Evolutionary conservation across 768 basidiomycete species (phyloP).

Genomic region (Boletus coccyginus): DNA sequence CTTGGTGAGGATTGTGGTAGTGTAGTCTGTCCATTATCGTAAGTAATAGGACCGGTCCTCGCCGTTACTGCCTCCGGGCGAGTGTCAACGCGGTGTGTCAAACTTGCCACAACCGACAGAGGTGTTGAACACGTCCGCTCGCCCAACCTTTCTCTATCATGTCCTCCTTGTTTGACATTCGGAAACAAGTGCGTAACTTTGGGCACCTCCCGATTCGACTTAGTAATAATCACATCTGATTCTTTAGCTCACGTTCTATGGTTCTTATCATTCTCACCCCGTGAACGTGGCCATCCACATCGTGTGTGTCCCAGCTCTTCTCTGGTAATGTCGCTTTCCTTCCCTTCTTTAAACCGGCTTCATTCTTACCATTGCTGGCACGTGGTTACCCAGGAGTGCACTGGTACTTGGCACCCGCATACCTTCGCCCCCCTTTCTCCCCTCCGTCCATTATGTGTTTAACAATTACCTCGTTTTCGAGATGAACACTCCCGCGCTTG

Average conservation of each 20-base stretch:
- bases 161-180: constrained; percentile 57
- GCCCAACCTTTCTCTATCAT: constrained; percentile 17
- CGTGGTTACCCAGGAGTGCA: constrained; percentile 48
- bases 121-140: not conserved
- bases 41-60: not conserved
- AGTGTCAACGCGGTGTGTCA: too few relatives aligned
- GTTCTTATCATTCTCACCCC: constrained; percentile 84
- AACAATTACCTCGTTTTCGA: constrained; percentile 69
- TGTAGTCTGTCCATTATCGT: too few relatives aligned
- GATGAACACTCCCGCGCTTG: constrained; percentile 61
- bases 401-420: constrained; percentile 51
- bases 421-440: constrained; percentile 54
- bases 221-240: not conserved
- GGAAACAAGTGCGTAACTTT: constrained; percentile 56
- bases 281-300: constrained; percentile 85
- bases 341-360: constrained; percentile 7
- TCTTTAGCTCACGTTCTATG: constrained; percentile 83
- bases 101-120: too few relatives aligned
- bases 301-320: constrained; percentile 76
- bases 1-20: too few relatives aligned
- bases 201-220: constrained; percentile 5
- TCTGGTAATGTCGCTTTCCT: constrained; percentile 55
- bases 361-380: constrained; percentile 1
- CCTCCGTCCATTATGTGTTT: constrained; percentile 47
- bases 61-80: not conserved